phyloP scores from a whole-genome alignment of 2,329 filamentous ascomycete genomes.

The Penicillium hordei region DNA sequence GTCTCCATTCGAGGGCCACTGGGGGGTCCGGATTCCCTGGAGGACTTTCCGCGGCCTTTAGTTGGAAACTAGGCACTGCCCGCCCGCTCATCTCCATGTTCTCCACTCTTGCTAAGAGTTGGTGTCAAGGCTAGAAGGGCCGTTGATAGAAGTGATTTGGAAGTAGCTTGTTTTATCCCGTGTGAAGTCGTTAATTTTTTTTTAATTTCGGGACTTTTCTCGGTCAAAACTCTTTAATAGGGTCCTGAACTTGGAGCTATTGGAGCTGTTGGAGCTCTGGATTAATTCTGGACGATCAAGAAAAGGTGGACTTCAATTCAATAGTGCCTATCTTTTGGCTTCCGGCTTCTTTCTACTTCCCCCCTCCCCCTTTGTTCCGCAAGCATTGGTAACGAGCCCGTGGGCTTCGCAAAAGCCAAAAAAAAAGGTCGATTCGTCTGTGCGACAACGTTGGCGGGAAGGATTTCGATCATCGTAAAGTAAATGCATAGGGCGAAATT shows the following conservation, averaged over 20 bases:
- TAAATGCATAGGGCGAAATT: slow-evolving; percentile 7
- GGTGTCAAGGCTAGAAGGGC: slow-evolving; percentile 8
- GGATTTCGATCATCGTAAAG: neutral
- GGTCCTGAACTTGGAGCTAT: neutral
- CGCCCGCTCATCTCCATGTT: slow-evolving; percentile 28
- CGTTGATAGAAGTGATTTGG: neutral
- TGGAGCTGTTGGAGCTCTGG: neutral
- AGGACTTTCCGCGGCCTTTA: slow-evolving; percentile 24
- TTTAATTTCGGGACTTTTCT: neutral
- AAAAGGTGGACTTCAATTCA: neutral
- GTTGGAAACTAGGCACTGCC: slow-evolving; percentile 26
- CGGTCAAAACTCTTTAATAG: neutral
- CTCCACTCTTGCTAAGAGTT: slow-evolving; percentile 13
- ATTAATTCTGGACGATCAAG: slow-evolving; percentile 5
- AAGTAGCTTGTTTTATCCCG: slow-evolving; percentile 3
- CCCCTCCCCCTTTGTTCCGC: neutral
- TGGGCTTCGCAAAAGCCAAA: slow-evolving; percentile 8
- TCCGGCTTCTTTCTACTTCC: neutral
- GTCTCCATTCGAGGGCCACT: slow-evolving; percentile 5
- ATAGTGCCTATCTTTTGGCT: slow-evolving; percentile 1
- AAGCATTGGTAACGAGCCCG: slow-evolving; percentile 7
- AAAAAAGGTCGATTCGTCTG: slow-evolving; percentile 20
- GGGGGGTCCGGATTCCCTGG: slow-evolving; percentile 15
- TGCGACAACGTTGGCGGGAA: slow-evolving; percentile 31
- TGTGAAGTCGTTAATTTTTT: neutral